Evolutionary conservation across 2,329 filamentous ascomycete genomes (phyloP), one percentile per base, ranked within the genome.

Genomic region (Polychaeton citri): DNA sequence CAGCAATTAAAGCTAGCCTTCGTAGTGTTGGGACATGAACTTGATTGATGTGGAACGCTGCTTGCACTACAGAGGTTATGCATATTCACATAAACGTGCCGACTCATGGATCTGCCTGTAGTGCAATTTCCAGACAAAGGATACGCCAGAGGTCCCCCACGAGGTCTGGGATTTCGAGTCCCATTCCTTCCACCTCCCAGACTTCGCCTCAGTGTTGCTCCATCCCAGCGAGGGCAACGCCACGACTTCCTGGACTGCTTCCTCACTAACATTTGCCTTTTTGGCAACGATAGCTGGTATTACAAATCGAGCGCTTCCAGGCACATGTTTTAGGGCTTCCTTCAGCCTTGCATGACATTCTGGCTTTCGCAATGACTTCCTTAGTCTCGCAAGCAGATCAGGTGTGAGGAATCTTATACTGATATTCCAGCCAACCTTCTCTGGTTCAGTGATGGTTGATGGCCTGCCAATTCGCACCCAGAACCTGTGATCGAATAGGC

Each of bases 401-500:
- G 42, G 34, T 12, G 50, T 45, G 12, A 65, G 45, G n/a, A 60
- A 54, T 1, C 68, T 64, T 15, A 72, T 43, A 2, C 55, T 40
- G 4, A 71, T 38, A 1, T 43, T 39, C 17, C 46, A 41, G n/a
- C n/a, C n/a, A n/a, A n/a, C n/a, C n/a, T n/a, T n/a, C 12, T 28
- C 24, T 28, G 4, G 12, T 15, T 28, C 12, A 7, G 5, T 10
- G 15, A 5, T 28, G 48, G 4, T 45, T 7, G 17, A 33, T 16
- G 20, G 37, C 13, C 66, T 58, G 19, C 51, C 47, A 8, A 74
- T 37, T 2, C 59, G 61, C 33, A 76, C 58, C 72, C 72, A 76
- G 51, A 61, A 74, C 15, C 72, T 61, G 32, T 64, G 60, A 45
- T 75, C 71, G 60, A 69, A 75, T 12, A 76, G 58, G 4, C 56